Percentiles rank a stretch among this genome's conserved stretches.
Conservation (phyloP, 108 stramenopile genomes). For the Asterionellopsis glacialis region DNA sequence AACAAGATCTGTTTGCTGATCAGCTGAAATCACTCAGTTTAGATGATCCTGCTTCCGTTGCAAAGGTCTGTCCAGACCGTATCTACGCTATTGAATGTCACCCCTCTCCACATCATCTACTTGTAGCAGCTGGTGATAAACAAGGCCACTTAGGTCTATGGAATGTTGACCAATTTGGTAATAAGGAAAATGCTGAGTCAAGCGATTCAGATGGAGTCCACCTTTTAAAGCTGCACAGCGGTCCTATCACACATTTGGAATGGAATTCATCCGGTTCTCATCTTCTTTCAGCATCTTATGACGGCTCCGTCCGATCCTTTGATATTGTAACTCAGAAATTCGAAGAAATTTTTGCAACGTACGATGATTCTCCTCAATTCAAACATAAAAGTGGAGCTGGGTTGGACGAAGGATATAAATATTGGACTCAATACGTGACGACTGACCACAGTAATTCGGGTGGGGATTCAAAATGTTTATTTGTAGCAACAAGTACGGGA, state of each 20-base stretch:
- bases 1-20: background rate
- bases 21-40: slow-evolving; percentile 41
- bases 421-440: slow-evolving; percentile 63
- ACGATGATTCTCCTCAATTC: slow-evolving; percentile 52
- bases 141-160: slow-evolving; percentile 4
- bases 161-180: slow-evolving; percentile 8
- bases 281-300: slow-evolving; percentile 65
- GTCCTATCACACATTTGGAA: slow-evolving; percentile 46
- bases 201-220: slow-evolving; percentile 38
- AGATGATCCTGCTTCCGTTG: slow-evolving; percentile 51
- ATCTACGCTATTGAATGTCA: slow-evolving; percentile 67
- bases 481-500: slow-evolving; percentile 73
- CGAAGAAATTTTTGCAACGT: slow-evolving; percentile 76
- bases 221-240: slow-evolving; percentile 56
- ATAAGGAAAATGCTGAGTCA: background rate
- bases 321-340: slow-evolving; percentile 54
- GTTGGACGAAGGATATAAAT: slow-evolving; percentile 48
- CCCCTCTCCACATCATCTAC: slow-evolving; percentile 46
- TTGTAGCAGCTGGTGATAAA: slow-evolving; percentile 47
- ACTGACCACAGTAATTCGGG: slow-evolving; percentile 40
- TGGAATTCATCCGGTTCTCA: slow-evolving; percentile 44
- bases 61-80: slow-evolving; percentile 75
- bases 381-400: slow-evolving; percentile 59
- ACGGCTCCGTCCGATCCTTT: slow-evolving; percentile 65
- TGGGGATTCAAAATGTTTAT: slow-evolving; percentile 52